These are phyloP conservation scores for Thuja plicata DNA, from an alignment of 83 land plant species.

Conservation along the genomic window DNA sequence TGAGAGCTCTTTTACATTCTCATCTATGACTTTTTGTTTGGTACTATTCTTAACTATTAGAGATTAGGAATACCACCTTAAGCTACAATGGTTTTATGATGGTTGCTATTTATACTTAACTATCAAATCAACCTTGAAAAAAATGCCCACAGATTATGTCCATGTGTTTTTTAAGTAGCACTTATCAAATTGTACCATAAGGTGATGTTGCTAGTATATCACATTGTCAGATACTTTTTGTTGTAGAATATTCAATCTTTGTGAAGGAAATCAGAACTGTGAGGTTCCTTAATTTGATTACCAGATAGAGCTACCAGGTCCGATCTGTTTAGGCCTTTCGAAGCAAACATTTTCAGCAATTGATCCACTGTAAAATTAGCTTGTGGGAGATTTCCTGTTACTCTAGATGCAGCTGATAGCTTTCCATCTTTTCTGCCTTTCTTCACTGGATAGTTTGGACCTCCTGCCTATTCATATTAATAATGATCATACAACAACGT, in stretches of 20 bases:
- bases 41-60: background rate
- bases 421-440: slow-evolving; percentile 36
- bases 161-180: background rate
- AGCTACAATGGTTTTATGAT: background rate
- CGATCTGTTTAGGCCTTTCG: slow-evolving; percentile 19
- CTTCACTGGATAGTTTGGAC: slow-evolving; percentile 29
- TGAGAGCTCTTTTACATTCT: too few species aligned
- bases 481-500: background rate
- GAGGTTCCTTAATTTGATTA: background rate
- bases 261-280: background rate
- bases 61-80: background rate
- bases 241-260: background rate
- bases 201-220: background rate
- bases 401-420: slow-evolving; percentile 16
- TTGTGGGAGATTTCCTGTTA: background rate
- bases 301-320: slow-evolving; percentile 32
- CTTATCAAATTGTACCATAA: background rate
- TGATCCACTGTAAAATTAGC: slow-evolving; percentile 16
- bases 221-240: background rate
- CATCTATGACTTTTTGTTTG: too few species aligned
- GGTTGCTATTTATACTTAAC: background rate
- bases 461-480: slow-evolving; percentile 23
- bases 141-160: background rate
- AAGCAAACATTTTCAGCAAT: slow-evolving; percentile 14
- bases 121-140: background rate